Conservation (phyloP, 805 yeast genomes). For the Dipodascopsis tothii region DNA sequence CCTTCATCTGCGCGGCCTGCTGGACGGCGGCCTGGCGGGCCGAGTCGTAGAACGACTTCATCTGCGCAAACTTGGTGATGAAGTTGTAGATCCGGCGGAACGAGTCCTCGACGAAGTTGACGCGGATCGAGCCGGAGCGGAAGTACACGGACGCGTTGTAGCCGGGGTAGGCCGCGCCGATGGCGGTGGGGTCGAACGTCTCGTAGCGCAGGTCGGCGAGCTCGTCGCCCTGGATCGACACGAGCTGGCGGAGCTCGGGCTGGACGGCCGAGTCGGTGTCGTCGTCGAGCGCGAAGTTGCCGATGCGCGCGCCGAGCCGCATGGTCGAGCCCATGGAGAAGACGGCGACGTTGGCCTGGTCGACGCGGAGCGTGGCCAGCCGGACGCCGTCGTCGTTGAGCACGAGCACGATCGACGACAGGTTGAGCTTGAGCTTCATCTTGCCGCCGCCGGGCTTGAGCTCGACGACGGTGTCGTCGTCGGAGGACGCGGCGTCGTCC, state of each 20-base stretch:
- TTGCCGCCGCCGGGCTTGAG: conserved; percentile 9
- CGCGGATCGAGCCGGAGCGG: conserved; percentile 64
- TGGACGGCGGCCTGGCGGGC: conserved; percentile 84
- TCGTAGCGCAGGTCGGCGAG: conserved; percentile 79
- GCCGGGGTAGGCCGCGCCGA: conserved; percentile 26
- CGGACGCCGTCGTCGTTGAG: conserved; percentile 77
- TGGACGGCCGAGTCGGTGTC: conserved; percentile 42
- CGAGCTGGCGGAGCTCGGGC: conserved; percentile 54
- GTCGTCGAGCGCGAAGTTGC: conserved; percentile 59
- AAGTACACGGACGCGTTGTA: conserved; percentile 55
- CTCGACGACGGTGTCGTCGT: conserved; percentile 15
- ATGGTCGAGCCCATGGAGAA: conserved; percentile 67
- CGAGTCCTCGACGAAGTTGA: conserved; percentile 78
- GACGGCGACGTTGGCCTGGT: conserved; percentile 63
- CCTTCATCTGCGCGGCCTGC: conserved; percentile 61
- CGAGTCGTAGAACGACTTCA: conserved; percentile 83
- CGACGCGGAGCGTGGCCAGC: conserved; percentile 68
- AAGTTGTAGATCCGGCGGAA: conserved; percentile 59
- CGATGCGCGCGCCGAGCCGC: conserved; percentile 64
- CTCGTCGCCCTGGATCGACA: conserved; percentile 73
- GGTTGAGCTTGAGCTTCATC: conserved; percentile 56
- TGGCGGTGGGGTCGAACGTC: conserved; percentile 56
- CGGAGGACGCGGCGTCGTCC: conserved; percentile 8
- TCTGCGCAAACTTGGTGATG: conserved; percentile 64
- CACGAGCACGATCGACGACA: conserved; percentile 67